These are phyloP conservation scores for Diaporthe ampelina DNA, from an alignment of 2,329 filamentous ascomycete genomes.

Conservation along the genomic window DNA sequence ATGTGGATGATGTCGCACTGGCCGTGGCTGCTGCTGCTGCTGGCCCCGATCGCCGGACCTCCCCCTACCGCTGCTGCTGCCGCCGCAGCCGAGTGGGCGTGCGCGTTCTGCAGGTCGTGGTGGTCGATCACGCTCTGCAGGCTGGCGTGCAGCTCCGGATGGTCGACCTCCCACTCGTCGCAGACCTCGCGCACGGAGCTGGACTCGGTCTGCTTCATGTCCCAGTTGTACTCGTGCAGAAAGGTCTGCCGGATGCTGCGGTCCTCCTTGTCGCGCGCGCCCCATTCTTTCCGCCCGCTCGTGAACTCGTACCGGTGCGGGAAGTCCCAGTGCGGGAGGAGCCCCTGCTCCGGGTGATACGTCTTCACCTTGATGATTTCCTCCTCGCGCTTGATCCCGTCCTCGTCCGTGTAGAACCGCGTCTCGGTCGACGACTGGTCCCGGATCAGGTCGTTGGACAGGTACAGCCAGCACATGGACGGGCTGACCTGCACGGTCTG, in stretches of 20 bases:
- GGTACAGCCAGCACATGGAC: conserved; percentile 72
- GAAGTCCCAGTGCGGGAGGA: conserved; percentile 61
- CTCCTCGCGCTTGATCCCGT: conserved; percentile 36
- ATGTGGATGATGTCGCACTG: conserved; percentile 73
- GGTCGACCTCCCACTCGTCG: conserved; percentile 70
- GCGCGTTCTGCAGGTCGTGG: conserved; percentile 41
- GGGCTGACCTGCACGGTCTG: conserved; percentile 67
- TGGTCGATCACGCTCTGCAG: conserved; percentile 61
- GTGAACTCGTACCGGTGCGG: conserved; percentile 70
- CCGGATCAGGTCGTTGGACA: conserved; percentile 65
- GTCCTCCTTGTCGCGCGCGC: conserved; percentile 52
- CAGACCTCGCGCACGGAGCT: conserved; percentile 67
- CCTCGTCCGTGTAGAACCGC: conserved; percentile 32
- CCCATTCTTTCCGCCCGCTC: conserved; percentile 64
- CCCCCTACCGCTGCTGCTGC: no score
- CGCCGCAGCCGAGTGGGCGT: conserved; percentile 47
- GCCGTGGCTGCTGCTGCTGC: conserved; percentile 44
- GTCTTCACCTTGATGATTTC: conserved; percentile 37
- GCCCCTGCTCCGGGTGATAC: conserved; percentile 38
- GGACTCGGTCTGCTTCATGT: conserved; percentile 68
- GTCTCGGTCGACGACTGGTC: conserved; percentile 48
- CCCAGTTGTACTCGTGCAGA: conserved; percentile 71
- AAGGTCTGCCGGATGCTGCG: conserved; percentile 62
- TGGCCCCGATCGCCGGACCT: no score
- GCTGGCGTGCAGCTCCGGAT: conserved; percentile 68